Base-by-base conservation (phyloP, 495 filamentous ascomycete species). In the Hypoxylon lienhwacheense region DNA sequence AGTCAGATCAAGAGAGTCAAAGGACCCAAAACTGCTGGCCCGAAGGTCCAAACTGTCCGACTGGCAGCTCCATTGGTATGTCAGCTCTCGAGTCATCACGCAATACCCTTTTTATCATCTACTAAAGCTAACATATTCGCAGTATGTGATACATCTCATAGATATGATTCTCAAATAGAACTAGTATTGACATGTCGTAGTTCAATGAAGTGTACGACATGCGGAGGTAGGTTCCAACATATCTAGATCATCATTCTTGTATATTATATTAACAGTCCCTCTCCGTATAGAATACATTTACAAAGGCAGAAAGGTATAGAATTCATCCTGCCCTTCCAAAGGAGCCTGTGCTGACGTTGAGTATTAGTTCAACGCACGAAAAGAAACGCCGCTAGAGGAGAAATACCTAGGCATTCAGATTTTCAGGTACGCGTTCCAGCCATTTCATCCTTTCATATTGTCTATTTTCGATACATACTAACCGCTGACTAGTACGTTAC, bases 371-470 rank as follows among this genome's bases (percentile, higher is more conserved):
- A 98, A 97, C 71, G 91, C 93, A 2, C 84, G 90, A 41, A 99
- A 99, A 59, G 90, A 97, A 64, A 95, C 87, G 5, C 89, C 88
- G 7, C 40, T 39, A 4, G 90, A 93, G 31, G 91, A 97, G 65
- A 88, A 86, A 56, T 99, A 99, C 74, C 82, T 92, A 51, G 76
- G 76, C 45, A 96, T 99, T 53, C 81, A 87, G 53, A 91, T 97
- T 46, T 93, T 85, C 76, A 60, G 62, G 59, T 61, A 22, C 37
- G 53, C 49, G 25, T n/a, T 25, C n/a, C n/a, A 8, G 16, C 0
- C 7, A 2, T 22, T 24, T n/a, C 11, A 16, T 35, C 34, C 5
- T 29, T 16, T 26, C n/a, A 17, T 7, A 22, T 12, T 53, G n/a
- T 10, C 12, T 26, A 22, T 26, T 1, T 14, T 32, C 16, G 10